phyloP scores from a whole-genome alignment of 139 green algal species.

The Chlorella vulgaris region DNA sequence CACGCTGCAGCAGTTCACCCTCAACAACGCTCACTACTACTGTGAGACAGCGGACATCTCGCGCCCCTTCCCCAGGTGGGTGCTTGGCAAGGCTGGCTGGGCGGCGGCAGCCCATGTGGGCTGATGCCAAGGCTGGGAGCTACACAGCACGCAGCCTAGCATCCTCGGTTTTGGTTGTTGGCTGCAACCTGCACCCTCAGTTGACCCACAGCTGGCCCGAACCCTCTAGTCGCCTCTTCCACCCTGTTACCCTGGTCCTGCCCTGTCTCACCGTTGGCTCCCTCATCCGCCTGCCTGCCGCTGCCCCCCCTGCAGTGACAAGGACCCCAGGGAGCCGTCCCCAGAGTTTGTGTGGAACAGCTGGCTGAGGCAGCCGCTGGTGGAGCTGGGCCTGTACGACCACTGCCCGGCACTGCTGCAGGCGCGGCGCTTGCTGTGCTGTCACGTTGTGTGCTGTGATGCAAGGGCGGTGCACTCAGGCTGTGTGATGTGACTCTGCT shows the following conservation, averaged over 20 bases:
- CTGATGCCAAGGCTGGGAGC: background rate
- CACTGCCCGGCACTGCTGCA: slow-evolving; percentile 89
- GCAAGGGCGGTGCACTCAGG: background rate
- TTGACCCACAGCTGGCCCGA: too few species aligned
- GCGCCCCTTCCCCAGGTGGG: slow-evolving; percentile 83
- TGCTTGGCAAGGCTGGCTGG: background rate
- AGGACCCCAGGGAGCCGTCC: slow-evolving; percentile 35
- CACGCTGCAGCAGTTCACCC: slow-evolving; percentile 55
- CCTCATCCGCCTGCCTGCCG: too few species aligned
- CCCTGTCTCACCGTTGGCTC: too few species aligned
- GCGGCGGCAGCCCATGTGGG: background rate
- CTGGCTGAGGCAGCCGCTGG: slow-evolving; percentile 75
- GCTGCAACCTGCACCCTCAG: too few species aligned
- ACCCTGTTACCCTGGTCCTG: too few species aligned
- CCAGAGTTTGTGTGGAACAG: slow-evolving; percentile 93
- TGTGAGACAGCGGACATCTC: slow-evolving; percentile 95
- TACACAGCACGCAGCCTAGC: too few species aligned
- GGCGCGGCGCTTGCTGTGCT: slow-evolving; percentile 50
- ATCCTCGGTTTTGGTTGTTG: too few species aligned
- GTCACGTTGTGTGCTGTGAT: background rate
- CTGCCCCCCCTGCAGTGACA: background rate
- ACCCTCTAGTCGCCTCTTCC: too few species aligned
- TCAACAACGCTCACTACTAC: slow-evolving; percentile 91
- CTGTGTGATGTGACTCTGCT: too few species aligned
- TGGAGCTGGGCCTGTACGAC: slow-evolving; percentile 61